Percentiles rank a stretch among this genome's conserved stretches.
Evolutionary conservation across 805 yeast species (phyloP).

Genomic region (Maudiozyma turicensis): DNA sequence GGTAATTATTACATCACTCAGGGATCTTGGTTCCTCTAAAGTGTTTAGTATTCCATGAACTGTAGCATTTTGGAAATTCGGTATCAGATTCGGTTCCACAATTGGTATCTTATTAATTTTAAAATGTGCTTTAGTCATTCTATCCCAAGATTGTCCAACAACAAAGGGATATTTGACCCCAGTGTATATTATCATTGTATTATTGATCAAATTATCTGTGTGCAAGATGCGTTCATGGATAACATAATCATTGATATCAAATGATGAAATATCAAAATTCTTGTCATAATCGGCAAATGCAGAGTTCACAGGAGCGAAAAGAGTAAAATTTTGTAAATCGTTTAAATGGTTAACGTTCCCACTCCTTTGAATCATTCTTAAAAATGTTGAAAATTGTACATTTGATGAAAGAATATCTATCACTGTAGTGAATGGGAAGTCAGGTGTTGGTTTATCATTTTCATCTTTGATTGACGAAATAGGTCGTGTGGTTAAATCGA

Average conservation of each 20-base stretch:
- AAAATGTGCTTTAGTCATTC: neutral
- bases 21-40: slow-evolving; percentile 30
- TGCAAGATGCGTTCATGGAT: slow-evolving; percentile 30
- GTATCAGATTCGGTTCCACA: slow-evolving; percentile 46
- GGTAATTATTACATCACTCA: slow-evolving; percentile 26
- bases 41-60: slow-evolving; percentile 53
- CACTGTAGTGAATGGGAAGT: slow-evolving; percentile 35
- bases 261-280: neutral
- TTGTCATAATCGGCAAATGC: slow-evolving; percentile 43
- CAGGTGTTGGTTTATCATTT: slow-evolving; percentile 7
- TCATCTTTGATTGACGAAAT: neutral
- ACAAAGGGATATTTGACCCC: slow-evolving; percentile 15
- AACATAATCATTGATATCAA: slow-evolving; percentile 22
- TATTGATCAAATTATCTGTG: slow-evolving; percentile 8
- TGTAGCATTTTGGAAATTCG: slow-evolving; percentile 53
- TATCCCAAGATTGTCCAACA: slow-evolving; percentile 7
- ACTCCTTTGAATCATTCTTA: slow-evolving; percentile 49
- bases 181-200: slow-evolving; percentile 6
- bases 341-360: slow-evolving; percentile 58
- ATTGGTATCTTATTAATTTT: slow-evolving; percentile 28
- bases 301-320: slow-evolving; percentile 74
- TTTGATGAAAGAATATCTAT: slow-evolving; percentile 61
- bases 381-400: slow-evolving; percentile 56
- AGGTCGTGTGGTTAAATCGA: neutral
- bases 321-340: slow-evolving; percentile 49